Evolutionary conservation across 768 basidiomycete species (phyloP).

Genomic region (Boletus sensibilis): DNA sequence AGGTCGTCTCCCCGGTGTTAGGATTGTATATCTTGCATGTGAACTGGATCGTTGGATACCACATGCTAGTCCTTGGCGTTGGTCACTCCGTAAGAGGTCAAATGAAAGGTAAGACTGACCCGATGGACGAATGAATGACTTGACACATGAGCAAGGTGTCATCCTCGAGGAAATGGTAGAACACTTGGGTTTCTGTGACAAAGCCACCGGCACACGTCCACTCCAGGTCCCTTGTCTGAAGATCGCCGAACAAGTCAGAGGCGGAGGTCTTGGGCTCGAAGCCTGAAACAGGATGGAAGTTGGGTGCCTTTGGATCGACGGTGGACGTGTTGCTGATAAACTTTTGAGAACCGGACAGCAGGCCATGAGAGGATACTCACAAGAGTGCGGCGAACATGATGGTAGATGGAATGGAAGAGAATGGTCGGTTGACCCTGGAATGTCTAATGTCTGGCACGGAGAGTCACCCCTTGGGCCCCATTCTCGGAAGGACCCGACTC

Average conservation of each 20-base stretch:
- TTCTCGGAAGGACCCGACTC: constrained; percentile 12
- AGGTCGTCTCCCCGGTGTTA: constrained; percentile 65
- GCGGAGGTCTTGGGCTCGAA: constrained; percentile 45
- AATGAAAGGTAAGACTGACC: constrained; percentile 51
- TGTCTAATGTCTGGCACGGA: neutral
- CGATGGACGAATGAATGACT: constrained; percentile 84
- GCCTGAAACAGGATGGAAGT: constrained; percentile 76
- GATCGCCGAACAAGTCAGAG: constrained; percentile 68
- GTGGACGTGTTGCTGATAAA: constrained; percentile 51
- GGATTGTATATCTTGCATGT: constrained; percentile 87
- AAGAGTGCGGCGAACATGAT: constrained; percentile 86
- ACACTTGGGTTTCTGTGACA: constrained; percentile 85
- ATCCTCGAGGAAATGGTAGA: constrained; percentile 80
- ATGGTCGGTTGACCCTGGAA: neutral
- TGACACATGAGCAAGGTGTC: constrained; percentile 79
- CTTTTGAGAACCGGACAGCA: constrained; percentile 11
- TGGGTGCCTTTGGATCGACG: constrained; percentile 66
- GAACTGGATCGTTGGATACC: constrained; percentile 95
- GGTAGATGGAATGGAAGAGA: constrained; percentile 28
- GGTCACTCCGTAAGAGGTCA: constrained; percentile 4
- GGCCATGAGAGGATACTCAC: constrained; percentile 46
- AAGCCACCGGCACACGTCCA: constrained; percentile 86
- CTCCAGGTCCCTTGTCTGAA: constrained; percentile 71
- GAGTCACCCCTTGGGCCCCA: constrained; percentile 4
- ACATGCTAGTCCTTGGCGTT: constrained; percentile 53